Evolutionary conservation across 2,329 filamentous ascomycete species (phyloP), one percentile per base, ranked within the genome.

Genomic region (Pseudogymnoascus sp.): DNA sequence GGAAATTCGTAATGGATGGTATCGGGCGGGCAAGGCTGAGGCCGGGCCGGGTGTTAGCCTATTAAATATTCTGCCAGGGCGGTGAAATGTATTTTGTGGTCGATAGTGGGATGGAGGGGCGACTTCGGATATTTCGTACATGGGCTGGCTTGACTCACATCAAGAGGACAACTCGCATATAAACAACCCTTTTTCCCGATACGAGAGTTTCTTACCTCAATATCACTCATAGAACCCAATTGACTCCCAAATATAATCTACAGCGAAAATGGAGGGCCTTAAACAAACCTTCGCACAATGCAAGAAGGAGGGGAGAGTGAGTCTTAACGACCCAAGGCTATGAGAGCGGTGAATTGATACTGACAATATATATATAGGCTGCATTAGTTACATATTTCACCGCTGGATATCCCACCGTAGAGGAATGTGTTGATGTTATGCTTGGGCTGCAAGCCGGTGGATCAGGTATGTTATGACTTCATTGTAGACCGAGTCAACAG

Each of bases 341-440:
- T 61, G 59, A 26, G 24, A 38, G 38, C 50, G 31, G 33, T 53
- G 38, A 64, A 35, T 37, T 62, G 19, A 62, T 61, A 29, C 62
- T 66, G 37, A 64, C 47, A 31, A 35, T 6, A 19, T 56, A 19
- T 56, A 35, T 64, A 35, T 26, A 73, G 71, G 65, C 71, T 6
- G 93, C 95, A 61, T 83, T 99, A 66, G 91, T 99, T 68, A 93
- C 93, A 29, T 99, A 99, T 81, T 91, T 97, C 73, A 99, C 95
- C 26, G 93, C 93, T 64, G 95, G 95, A 63, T 99, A 87, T 74
- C 95, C 95, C 14, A 90, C 85, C 37, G 81, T 88, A n/a, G 85
- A 89, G 70, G 87, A 90, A 72, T 96, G 92, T 0, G 86, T 91
- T 60, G 86, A 91, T 74, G 88, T 97, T 68, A 81, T 97, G 71